Percentiles rank a stretch among this genome's conserved stretches.
phyloP scores from a whole-genome alignment of 2,329 filamentous ascomycete species.

The Xylaria sp. region DNA sequence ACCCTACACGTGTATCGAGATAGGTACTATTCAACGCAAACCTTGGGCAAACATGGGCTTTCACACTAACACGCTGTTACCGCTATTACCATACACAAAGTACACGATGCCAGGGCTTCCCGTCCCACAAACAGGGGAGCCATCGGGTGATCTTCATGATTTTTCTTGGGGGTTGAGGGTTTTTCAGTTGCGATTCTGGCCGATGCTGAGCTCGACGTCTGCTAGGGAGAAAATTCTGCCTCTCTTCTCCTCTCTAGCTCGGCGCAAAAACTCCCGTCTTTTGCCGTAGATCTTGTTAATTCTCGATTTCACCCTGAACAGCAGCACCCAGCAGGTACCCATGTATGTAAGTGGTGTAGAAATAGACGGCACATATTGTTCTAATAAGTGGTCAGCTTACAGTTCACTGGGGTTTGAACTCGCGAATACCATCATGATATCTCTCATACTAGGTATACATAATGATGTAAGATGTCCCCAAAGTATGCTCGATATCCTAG shows the following conservation, averaged over 20 bases:
- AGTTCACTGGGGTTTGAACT: background rate
- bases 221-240: slow-evolving; percentile 7
- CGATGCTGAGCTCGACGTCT: slow-evolving; percentile 9
- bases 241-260: slow-evolving; percentile 16
- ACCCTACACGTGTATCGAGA: background rate
- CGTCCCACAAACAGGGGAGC: slow-evolving; percentile 2
- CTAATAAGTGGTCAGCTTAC: background rate
- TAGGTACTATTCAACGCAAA: slow-evolving; percentile 8
- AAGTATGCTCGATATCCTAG: background rate
- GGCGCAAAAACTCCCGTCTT: slow-evolving; percentile 6
- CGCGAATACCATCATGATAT: too few species aligned
- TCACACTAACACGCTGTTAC: background rate
- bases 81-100: too few species aligned
- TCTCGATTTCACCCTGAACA: too few species aligned
- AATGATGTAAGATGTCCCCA: background rate
- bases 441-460: background rate
- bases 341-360: background rate
- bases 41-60: background rate
- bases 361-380: too few species aligned
- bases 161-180: background rate
- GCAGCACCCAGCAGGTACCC: background rate
- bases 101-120: slow-evolving; percentile 1
- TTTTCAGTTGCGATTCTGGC: background rate
- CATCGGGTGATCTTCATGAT: slow-evolving; percentile 27
- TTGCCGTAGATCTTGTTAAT: background rate